A percentile compares a stretch with the other conserved stretches of the same genome.
These are phyloP conservation scores for Sporothrix variecibatus DNA, from an alignment of 2,329 filamentous ascomycete genomes.

Conservation along the genomic window DNA sequence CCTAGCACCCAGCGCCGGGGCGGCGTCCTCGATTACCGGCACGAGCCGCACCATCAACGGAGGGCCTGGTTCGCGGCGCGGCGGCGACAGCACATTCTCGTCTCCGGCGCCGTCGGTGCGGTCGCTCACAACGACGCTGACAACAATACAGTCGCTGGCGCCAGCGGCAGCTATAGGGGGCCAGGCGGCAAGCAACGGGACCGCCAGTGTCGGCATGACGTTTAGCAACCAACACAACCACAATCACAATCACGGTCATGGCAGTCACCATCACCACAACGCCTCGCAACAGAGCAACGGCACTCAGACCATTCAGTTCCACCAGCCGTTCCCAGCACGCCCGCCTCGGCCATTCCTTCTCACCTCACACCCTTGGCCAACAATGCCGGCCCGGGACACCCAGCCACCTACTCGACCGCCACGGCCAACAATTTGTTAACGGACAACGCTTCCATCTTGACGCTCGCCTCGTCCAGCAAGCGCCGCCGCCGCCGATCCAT, in stretches of 20 bases:
- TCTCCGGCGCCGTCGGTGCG: conserved; percentile 79
- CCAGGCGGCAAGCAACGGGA: conserved; percentile 30
- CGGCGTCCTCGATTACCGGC: conserved; percentile 63
- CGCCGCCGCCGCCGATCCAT: conserved; percentile 74
- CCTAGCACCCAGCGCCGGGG: conserved; percentile 71
- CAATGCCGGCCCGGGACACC: conserved; percentile 47
- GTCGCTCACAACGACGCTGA: conserved; percentile 80
- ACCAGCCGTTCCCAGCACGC: conserved; percentile 65
- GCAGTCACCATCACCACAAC: conserved; percentile 42
- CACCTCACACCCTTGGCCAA: conserved; percentile 58
- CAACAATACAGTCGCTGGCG: conserved; percentile 77
- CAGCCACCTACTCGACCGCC: conserved; percentile 73
- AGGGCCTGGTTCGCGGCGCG: conserved; percentile 61
- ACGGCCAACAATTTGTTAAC: conserved; percentile 81
- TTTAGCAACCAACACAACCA: conserved; percentile 41
- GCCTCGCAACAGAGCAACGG: conserved; percentile 39
- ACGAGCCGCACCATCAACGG: conserved; percentile 71
- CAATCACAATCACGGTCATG: neutral
- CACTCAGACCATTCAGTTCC: conserved; percentile 60
- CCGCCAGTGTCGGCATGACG: conserved; percentile 19
- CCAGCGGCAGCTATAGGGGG: conserved; percentile 48
- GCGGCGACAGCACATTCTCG: conserved; percentile 75
- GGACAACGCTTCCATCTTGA: conserved; percentile 84
- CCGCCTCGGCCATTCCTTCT: conserved; percentile 70
- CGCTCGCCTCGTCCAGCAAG: conserved; percentile 80